These are phyloP conservation scores for Fusarium pseudonygamai DNA, from an alignment of 2,329 filamentous ascomycete species.

Conservation along the genomic window DNA sequence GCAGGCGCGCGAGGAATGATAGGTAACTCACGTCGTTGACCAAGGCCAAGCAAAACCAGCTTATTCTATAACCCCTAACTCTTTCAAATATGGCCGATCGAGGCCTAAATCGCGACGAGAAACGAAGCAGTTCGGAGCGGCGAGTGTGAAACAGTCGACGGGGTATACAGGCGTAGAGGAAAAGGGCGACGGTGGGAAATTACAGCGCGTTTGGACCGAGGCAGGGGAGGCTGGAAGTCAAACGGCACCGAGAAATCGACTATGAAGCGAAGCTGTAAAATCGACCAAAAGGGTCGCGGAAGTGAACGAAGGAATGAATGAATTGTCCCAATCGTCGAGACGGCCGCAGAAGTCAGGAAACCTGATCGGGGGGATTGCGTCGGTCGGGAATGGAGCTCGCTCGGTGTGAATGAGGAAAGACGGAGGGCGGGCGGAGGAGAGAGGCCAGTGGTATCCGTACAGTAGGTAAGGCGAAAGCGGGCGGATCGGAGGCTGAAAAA, in stretches of 20 bases:
- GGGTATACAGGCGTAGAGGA: conserved; percentile 18
- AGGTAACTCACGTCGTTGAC: conserved; percentile 41
- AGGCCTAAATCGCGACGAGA: conserved; percentile 34
- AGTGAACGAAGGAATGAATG: conserved; percentile 24
- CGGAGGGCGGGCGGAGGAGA: conserved; percentile 39
- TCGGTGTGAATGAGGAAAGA: conserved; percentile 43
- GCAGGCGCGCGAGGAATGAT: conserved; percentile 21
- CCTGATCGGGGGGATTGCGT: conserved; percentile 40
- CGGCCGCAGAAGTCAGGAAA: conserved; percentile 33
- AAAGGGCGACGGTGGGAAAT: conserved; percentile 35
- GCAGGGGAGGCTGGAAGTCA: conserved; percentile 29
- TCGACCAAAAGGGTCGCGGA: conserved; percentile 14
- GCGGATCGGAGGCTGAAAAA: conserved; percentile 59
- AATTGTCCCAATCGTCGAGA: conserved; percentile 26
- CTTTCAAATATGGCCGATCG: conserved; percentile 41
- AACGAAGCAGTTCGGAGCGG: conserved; percentile 28
- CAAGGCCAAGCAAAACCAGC: conserved; percentile 34
- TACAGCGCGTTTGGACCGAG: conserved; percentile 33
- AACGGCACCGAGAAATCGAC: conserved; percentile 23
- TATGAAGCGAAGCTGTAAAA: conserved; percentile 23
- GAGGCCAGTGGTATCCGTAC: conserved; percentile 23
- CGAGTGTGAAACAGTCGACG: conserved; percentile 20
- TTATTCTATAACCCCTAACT: conserved; percentile 40
- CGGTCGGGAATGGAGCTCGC: conserved; percentile 44
- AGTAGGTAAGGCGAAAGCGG: conserved; percentile 43